Conservation (phyloP, 768 basidiomycete genomes). For the Pulveroboletus ravenelii region DNA sequence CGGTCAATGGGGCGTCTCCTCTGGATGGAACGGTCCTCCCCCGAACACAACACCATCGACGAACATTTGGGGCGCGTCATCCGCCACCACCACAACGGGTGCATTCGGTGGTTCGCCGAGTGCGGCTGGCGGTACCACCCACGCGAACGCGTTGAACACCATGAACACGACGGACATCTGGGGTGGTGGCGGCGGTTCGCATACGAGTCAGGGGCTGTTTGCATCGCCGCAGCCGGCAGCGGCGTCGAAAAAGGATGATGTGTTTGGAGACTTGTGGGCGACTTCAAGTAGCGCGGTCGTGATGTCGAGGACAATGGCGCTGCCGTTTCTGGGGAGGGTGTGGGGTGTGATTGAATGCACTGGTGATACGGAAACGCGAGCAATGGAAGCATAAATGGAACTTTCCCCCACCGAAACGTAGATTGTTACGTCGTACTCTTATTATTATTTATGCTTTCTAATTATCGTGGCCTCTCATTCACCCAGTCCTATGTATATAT, state of each 20-base stretch:
- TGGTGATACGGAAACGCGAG: background rate
- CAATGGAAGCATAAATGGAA: too few relatives aligned
- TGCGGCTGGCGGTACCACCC: too few relatives aligned
- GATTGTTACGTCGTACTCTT: background rate
- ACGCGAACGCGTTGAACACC: too few relatives aligned
- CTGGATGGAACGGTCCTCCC: conserved; percentile 51
- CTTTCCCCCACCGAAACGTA: background rate
- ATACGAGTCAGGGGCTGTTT: conserved; percentile 35
- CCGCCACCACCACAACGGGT: too few relatives aligned
- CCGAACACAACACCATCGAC: conserved; percentile 19
- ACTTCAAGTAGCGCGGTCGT: conserved; percentile 52
- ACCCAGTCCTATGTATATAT: too few relatives aligned
- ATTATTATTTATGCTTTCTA: too few relatives aligned
- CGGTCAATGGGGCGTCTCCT: conserved; percentile 62
- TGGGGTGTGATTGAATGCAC: background rate
- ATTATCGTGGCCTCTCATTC: too few relatives aligned
- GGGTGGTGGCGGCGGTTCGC: conserved; percentile 40
- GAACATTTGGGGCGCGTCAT: too few relatives aligned
- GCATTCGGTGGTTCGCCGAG: too few relatives aligned
- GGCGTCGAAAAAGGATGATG: conserved; percentile 64
- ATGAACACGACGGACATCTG: conserved; percentile 65
- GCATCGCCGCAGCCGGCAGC: conserved; percentile 4
- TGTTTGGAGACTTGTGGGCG: conserved; percentile 80
- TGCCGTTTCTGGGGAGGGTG: background rate
- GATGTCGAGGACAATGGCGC: background rate